Evolutionary conservation across 78 protist genomes (phyloP).

Genomic region (Anaeramoeba ignava): DNA sequence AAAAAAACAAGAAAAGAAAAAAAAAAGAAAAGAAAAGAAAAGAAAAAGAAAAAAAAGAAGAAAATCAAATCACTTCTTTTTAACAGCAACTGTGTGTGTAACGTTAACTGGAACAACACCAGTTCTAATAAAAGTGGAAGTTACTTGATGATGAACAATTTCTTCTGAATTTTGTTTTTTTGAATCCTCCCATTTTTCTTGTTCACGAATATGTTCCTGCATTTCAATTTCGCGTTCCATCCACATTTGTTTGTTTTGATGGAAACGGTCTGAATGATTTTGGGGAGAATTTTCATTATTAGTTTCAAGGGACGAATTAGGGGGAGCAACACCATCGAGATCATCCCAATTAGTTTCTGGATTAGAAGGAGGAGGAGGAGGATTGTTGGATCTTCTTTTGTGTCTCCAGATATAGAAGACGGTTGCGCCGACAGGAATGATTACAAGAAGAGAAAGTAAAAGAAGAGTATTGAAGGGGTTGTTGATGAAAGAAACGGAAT

Average conservation of each 20-base stretch:
- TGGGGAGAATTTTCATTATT: neutral
- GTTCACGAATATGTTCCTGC: too few relatives aligned
- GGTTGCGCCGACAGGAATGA: neutral
- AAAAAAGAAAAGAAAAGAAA: too few relatives aligned
- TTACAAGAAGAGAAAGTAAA: neutral
- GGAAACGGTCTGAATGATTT: neutral
- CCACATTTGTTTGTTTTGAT: neutral
- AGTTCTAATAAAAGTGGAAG: neutral
- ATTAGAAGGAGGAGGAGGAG: too few relatives aligned
- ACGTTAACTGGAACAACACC: neutral
- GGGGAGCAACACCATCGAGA: neutral
- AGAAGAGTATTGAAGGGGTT: neutral
- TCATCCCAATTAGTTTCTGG: neutral
- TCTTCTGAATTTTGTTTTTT: neutral
- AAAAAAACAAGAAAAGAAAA: too few relatives aligned
- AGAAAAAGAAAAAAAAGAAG: too few relatives aligned
- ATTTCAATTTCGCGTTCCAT: neutral
- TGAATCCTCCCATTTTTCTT: neutral
- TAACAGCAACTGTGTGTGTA: too few relatives aligned
- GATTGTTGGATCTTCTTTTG: neutral
- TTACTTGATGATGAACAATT: neutral
- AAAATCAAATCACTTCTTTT: too few relatives aligned
- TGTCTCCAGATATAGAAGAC: neutral
- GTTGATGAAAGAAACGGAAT: neutral
- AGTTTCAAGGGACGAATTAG: neutral